These are phyloP conservation scores for Helicocarpus griseus DNA, from an alignment of 2,329 filamentous ascomycete genomes.

Conservation along the genomic window DNA sequence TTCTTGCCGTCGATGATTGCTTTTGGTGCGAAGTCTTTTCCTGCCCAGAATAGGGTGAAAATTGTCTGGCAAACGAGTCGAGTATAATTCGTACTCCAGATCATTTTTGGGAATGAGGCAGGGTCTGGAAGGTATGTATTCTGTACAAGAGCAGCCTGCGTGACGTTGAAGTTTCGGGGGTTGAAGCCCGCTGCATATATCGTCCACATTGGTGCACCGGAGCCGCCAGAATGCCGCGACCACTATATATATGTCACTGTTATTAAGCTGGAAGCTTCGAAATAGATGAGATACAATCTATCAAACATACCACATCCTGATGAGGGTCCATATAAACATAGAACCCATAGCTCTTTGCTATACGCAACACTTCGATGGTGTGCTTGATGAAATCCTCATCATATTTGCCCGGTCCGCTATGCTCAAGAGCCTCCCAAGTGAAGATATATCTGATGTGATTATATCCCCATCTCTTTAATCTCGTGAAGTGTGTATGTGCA, in stretches of 20 bases:
- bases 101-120: conserved; percentile 90
- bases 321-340: conserved; percentile 98
- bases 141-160: conserved; percentile 86
- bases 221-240: conserved; percentile 90
- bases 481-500: conserved; percentile 74
- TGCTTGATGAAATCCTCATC: conserved; percentile 90
- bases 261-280: conserved; percentile 15
- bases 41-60: conserved; percentile 89
- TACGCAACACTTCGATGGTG: conserved; percentile 72
- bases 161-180: conserved; percentile 71
- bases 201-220: conserved; percentile 95
- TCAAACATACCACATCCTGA: conserved; percentile 71
- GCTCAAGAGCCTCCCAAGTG: conserved; percentile 98
- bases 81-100: conserved; percentile 96
- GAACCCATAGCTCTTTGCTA: conserved; percentile 84
- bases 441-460: conserved; percentile 96
- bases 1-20: conserved; percentile 91
- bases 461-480: conserved; percentile 81
- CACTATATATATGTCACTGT: conserved; percentile 59
- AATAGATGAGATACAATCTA: background rate
- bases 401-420: conserved; percentile 79
- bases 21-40: conserved; percentile 85
- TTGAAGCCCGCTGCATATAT: conserved; percentile 89
- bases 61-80: conserved; percentile 79
- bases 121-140: conserved; percentile 77